A percentile compares a stretch with the other conserved stretches of the same genome.
These are phyloP conservation scores for Didymella pinodella DNA, from an alignment of 2,329 filamentous ascomycete genomes.

Conservation along the genomic window DNA sequence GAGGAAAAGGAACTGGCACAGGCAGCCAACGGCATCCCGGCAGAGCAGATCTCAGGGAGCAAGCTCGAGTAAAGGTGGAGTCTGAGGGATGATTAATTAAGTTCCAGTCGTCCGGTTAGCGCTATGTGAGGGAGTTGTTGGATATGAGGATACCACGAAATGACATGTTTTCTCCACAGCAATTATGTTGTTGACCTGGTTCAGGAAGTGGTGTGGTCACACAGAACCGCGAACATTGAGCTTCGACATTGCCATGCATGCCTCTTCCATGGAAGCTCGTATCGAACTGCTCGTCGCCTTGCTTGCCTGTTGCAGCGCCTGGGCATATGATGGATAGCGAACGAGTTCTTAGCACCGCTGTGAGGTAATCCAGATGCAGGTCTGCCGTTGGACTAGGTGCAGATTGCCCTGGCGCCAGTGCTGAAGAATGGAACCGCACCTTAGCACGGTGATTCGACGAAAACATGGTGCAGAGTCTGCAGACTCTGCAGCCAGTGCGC, in stretches of 20 bases:
- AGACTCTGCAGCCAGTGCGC: slow-evolving; percentile 21
- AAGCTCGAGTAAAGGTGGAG: slow-evolving; percentile 8
- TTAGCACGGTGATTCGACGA: slow-evolving; percentile 21
- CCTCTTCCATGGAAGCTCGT: slow-evolving; percentile 7
- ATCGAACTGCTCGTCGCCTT: slow-evolving; percentile 7
- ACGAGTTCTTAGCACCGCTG: neutral
- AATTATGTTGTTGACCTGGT: slow-evolving; percentile 8
- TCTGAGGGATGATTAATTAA: slow-evolving; percentile 5
- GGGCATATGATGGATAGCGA: neutral
- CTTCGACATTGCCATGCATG: slow-evolving; percentile 16
- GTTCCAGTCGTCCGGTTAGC: slow-evolving; percentile 16
- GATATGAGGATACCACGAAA: slow-evolving; percentile 17
- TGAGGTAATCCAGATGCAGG: slow-evolving; percentile 14
- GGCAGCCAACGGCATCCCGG: slow-evolving; percentile 51
- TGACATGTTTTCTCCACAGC: slow-evolving; percentile 17
- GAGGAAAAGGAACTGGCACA: slow-evolving; percentile 31
- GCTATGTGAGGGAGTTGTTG: slow-evolving; percentile 17
- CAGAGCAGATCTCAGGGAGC: slow-evolving; percentile 22
- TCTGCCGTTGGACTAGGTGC: slow-evolving; percentile 16
- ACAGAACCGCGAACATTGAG: slow-evolving; percentile 13
- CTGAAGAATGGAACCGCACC: slow-evolving; percentile 13
- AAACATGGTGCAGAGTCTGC: slow-evolving; percentile 20
- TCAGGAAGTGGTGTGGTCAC: slow-evolving; percentile 16
- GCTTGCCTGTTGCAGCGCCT: slow-evolving; percentile 8
- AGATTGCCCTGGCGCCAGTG: slow-evolving; percentile 11